Percentiles rank a stretch among this genome's conserved stretches.
These are phyloP conservation scores for Phytopythium mirpurense DNA, from an alignment of 352 stramenopile species.

Conservation along the genomic window DNA sequence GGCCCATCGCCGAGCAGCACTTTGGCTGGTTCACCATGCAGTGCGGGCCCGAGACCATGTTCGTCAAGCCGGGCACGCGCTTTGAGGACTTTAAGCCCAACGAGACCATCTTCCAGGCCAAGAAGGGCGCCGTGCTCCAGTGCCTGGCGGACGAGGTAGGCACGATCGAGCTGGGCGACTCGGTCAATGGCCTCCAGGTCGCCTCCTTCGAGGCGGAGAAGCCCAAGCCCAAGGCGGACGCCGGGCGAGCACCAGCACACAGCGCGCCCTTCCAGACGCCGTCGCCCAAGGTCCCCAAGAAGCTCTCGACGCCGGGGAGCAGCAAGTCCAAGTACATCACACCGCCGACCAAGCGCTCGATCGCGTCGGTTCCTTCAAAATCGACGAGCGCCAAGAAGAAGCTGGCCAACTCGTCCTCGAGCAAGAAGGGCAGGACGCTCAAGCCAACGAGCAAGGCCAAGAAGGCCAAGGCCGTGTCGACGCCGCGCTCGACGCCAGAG, in stretches of 20 bases:
- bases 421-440: background rate
- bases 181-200: constrained; percentile 52
- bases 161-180: constrained; percentile 60
- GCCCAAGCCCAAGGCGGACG: constrained; percentile 7
- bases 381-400: constrained; percentile 21
- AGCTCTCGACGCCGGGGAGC: constrained; percentile 11
- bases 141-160: constrained; percentile 47
- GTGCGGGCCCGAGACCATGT: constrained; percentile 65
- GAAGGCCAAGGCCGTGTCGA: constrained; percentile 18
- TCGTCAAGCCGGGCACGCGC: constrained; percentile 61
- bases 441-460: constrained; percentile 16
- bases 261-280: constrained; percentile 25
- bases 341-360: constrained; percentile 17
- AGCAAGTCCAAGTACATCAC: constrained; percentile 17
- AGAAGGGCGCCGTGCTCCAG: constrained; percentile 67
- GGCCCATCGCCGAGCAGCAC: constrained; percentile 48
- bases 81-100: constrained; percentile 72
- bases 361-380: constrained; percentile 6
- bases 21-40: constrained; percentile 75
- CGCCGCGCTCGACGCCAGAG: constrained; percentile 7
- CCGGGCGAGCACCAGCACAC: background rate
- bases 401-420: constrained; percentile 11
- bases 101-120: constrained; percentile 78
- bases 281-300: constrained; percentile 32
- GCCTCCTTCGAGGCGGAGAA: constrained; percentile 38